These are phyloP conservation scores for Elasticomyces elasticus DNA, from an alignment of 495 filamentous ascomycete genomes.

Conservation along the genomic window DNA sequence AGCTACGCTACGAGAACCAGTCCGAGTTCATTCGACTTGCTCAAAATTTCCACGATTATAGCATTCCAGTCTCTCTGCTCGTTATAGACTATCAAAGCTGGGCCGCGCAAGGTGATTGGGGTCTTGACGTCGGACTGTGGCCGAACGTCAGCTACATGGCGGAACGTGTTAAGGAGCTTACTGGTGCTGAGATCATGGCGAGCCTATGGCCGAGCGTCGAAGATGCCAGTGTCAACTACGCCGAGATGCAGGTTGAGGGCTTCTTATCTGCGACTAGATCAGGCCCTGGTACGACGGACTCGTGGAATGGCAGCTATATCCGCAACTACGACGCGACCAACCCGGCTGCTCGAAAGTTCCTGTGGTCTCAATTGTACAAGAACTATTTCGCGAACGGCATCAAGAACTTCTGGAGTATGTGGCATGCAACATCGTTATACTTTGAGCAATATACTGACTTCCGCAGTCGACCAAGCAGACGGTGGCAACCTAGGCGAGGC, in stretches of 20 bases:
- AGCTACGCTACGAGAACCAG: constrained; percentile 14
- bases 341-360: constrained; percentile 9
- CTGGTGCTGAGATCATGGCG: constrained; percentile 15
- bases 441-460: background rate
- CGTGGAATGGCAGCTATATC: constrained; percentile 14
- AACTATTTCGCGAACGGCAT: constrained; percentile 11
- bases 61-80: constrained; percentile 9
- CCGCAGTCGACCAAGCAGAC: constrained; percentile 12
- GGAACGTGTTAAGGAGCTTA: constrained; percentile 7
- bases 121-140: constrained; percentile 7
- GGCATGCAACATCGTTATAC: background rate
- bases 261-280: constrained; percentile 7
- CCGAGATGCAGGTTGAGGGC: constrained; percentile 5
- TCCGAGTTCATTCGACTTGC: constrained; percentile 7
- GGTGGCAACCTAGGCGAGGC: constrained; percentile 13
- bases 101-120: constrained; percentile 14
- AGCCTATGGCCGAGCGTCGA: constrained; percentile 11
- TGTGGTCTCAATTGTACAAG: constrained; percentile 3
- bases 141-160: constrained; percentile 13
- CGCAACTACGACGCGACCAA: constrained; percentile 16
- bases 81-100: constrained; percentile 16
- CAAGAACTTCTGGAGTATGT: constrained; percentile 11
- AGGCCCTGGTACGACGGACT: constrained; percentile 11
- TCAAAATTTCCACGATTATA: constrained; percentile 11
- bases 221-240: constrained; percentile 15